A percentile compares a stretch with the other conserved stretches of the same genome.
Conservation (phyloP, 805 yeast species). For the Kuraishia cidri region DNA sequence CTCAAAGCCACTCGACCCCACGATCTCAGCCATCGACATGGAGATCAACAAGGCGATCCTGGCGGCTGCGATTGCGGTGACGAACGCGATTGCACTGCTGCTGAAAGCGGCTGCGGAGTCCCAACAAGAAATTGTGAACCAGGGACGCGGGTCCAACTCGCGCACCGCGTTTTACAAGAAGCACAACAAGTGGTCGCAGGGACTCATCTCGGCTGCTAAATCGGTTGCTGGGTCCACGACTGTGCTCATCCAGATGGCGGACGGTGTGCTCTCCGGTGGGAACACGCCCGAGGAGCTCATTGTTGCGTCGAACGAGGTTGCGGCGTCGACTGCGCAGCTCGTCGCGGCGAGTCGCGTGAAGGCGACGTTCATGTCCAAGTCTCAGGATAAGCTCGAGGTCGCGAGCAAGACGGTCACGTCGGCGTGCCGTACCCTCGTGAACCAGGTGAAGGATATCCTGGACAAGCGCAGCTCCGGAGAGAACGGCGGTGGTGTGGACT, state of each 20-base stretch:
- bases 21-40: conserved; percentile 44
- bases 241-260: conserved; percentile 76
- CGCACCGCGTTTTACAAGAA: conserved; percentile 75
- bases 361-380: conserved; percentile 65
- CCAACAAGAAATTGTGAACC: conserved; percentile 72
- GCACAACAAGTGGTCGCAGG: conserved; percentile 91
- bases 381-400: conserved; percentile 65
- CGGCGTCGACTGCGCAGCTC: conserved; percentile 85
- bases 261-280: conserved; percentile 60
- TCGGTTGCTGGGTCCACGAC: conserved; percentile 81
- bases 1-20: conserved; percentile 37
- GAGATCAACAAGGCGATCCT: conserved; percentile 72
- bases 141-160: conserved; percentile 57
- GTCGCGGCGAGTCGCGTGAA: conserved; percentile 89
- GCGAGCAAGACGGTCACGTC: conserved; percentile 61
- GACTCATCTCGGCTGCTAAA: conserved; percentile 81
- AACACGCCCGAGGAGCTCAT: conserved; percentile 75
- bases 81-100: conserved; percentile 65
- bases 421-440: conserved; percentile 71
- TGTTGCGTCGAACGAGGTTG: conserved; percentile 87
- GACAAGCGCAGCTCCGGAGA: conserved; percentile 18
- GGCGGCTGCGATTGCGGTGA: conserved; percentile 71
- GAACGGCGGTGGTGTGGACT: conserved; percentile 43
- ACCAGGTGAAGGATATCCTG: conserved; percentile 56
- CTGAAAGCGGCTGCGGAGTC: conserved; percentile 72